These are phyloP conservation scores for Rhodomyrtus tomentosa DNA, from an alignment of 345 rosid genomes.

Conservation along the genomic window DNA sequence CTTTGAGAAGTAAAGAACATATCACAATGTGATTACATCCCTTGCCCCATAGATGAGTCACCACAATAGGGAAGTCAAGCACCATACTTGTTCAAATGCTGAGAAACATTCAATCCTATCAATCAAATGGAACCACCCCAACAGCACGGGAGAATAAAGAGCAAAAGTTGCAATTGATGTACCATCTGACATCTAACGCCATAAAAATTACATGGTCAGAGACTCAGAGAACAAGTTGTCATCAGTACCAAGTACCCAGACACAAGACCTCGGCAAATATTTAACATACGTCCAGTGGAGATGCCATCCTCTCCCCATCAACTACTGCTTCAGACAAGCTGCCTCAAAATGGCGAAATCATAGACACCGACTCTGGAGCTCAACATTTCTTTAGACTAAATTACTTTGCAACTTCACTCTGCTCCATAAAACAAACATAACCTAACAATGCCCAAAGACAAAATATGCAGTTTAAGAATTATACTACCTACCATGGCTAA, in stretches of 20 bases:
- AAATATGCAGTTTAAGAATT: neutral
- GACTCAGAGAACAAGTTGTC: neutral
- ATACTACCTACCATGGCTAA: neutral
- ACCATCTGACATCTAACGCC: neutral
- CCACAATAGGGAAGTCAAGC: neutral
- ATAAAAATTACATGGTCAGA: neutral
- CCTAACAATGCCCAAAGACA: neutral
- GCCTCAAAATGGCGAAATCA: neutral
- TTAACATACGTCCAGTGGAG: neutral
- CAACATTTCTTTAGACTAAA: neutral
- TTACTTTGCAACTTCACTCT: neutral
- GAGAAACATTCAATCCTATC: neutral
- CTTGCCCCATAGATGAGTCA: neutral
- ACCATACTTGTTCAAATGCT: neutral
- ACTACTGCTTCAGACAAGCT: neutral
- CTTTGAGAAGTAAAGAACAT: neutral
- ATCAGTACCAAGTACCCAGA: neutral
- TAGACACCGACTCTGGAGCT: neutral
- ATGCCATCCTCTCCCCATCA: neutral
- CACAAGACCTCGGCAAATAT: neutral
- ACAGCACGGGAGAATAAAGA: neutral
- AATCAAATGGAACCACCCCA: neutral
- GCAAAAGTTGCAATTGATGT: neutral
- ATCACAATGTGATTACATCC: neutral
- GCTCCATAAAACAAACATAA: neutral